Base-by-base conservation (phyloP, 2,329 filamentous ascomycete species). In the Bipolaris cookei region DNA sequence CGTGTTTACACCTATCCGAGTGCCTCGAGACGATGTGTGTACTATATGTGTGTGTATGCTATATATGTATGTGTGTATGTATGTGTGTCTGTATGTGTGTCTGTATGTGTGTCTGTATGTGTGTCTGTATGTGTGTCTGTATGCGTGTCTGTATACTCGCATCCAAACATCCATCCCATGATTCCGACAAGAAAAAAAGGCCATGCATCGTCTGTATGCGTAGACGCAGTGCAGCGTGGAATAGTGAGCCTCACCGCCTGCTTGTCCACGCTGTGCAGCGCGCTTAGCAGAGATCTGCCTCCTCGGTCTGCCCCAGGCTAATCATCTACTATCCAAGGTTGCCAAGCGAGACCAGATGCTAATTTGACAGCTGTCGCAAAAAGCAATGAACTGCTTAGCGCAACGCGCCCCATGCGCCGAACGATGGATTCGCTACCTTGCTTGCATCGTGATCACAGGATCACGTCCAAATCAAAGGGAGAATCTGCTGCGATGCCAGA, bases 381-480 rank as follows among this genome's bases (percentile, higher is more conserved):
- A 59, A 51, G 53, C 53, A 59, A 41, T 39, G 46, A 52, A 44
- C 53, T 38, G 30, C 38, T 47, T 57, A 56, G 54, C 61, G 54
- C 56, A 41, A 49, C 61, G 54, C 56, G 55, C 59, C 60, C 58
- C 61, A 58, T 45, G 44, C 54, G 58, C 49, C 49, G 47, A 53
- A 56, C 52, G 53, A 48, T 57, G 59, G 57, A 59, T 58, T 35
- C 43, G 52, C 38, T 39, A 42, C 59, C 47, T 53, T 59, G 63
- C 43, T 51, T 54, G 61, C 53, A 58, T 48, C 42, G 51, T 48
- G 50, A 47, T 39, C 8, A 25, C 38, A 41, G 30, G 41, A 34
- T 49, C 48, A 20, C 41, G 61, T 61, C 55, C 60, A 60, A 49
- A 52, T 54, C 49, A 51, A 35, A 52, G 45, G 49, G 38, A 64